Evolutionary conservation across 2,329 filamentous ascomycete species (phyloP).

Genomic region (Penicillium oxalicum): DNA sequence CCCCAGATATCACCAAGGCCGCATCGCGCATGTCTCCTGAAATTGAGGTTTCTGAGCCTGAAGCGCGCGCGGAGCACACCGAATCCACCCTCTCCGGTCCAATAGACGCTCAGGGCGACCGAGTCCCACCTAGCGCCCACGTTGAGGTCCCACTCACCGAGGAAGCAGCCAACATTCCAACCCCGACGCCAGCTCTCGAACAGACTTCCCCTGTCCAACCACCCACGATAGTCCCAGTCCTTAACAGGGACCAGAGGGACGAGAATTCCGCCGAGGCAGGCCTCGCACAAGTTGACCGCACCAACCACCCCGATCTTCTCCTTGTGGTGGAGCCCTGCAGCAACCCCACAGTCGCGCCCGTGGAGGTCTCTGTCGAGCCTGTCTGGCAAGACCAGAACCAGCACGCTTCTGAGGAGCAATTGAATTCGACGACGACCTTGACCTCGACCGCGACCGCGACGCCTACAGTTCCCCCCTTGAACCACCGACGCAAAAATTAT

Average conservation of each 20-base stretch:
- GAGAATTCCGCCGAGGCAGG: conserved; percentile 6
- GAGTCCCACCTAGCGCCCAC: conserved; percentile 28
- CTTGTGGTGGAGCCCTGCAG: conserved; percentile 13
- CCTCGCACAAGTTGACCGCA: conserved; percentile 13
- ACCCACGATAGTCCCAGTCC: conserved; percentile 11
- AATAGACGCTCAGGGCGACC: conserved; percentile 24
- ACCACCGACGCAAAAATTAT: conserved; percentile 31
- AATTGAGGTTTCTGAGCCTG: conserved; percentile 14
- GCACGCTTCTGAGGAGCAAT: conserved; percentile 18
- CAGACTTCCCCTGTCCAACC: conserved; percentile 19
- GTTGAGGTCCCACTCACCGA: conserved; percentile 25
- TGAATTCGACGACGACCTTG: conserved; percentile 2
- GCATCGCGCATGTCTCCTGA: conserved; percentile 9
- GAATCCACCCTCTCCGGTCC: conserved; percentile 21
- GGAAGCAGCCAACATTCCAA: conserved; percentile 20
- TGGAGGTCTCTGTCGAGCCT: conserved; percentile 15
- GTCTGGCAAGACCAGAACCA: conserved; percentile 22
- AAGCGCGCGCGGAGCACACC: conserved; percentile 20
- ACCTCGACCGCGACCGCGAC: conserved; percentile 3
- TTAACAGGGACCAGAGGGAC: conserved; percentile 15
- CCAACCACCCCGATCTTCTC: conserved; percentile 14
- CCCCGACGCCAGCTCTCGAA: conserved; percentile 21
- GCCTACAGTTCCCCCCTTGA: conserved; percentile 16
- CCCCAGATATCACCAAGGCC: conserved; percentile 10
- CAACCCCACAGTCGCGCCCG: conserved; percentile 14